Conservation (phyloP, 2,329 filamentous ascomycete species). For the Graphiopsis chlorocephala region DNA sequence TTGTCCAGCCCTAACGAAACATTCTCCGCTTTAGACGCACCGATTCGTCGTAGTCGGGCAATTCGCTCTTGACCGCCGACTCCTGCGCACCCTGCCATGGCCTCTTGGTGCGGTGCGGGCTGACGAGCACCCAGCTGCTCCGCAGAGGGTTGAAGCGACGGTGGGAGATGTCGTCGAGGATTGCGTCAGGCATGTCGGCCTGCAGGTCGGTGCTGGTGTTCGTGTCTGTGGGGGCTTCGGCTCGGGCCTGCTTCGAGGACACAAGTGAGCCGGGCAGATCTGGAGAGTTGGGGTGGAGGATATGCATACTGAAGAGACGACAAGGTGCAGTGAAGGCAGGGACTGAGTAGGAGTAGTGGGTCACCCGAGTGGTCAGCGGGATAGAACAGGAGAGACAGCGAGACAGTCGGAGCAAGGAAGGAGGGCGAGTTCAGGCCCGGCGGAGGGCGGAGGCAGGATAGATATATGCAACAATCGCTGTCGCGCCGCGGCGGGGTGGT, state of each 20-base stretch:
- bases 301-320: constrained; percentile 26
- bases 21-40: constrained; percentile 30
- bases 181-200: constrained; percentile 45
- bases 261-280: constrained; percentile 22
- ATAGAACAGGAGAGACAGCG: neutral
- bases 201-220: neutral
- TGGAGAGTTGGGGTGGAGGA: constrained; percentile 21
- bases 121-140: constrained; percentile 89
- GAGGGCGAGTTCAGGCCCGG: neutral
- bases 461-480: constrained; percentile 4
- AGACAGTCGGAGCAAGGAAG: neutral
- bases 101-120: constrained; percentile 91
- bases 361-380: constrained; percentile 3
- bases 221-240: neutral
- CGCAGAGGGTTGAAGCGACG: constrained; percentile 88
- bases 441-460: neutral
- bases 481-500: neutral
- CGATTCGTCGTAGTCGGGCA: constrained; percentile 74
- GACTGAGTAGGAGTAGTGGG: neutral
- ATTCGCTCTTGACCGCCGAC: constrained; percentile 44
- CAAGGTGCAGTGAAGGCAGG: constrained; percentile 1
- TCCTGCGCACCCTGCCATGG: constrained; percentile 78
- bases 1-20: neutral
- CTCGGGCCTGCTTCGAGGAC: constrained; percentile 12
- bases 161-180: constrained; percentile 92